These are phyloP conservation scores for Globisporangium echinulatum DNA, from an alignment of 352 stramenopile species.

Conservation along the genomic window DNA sequence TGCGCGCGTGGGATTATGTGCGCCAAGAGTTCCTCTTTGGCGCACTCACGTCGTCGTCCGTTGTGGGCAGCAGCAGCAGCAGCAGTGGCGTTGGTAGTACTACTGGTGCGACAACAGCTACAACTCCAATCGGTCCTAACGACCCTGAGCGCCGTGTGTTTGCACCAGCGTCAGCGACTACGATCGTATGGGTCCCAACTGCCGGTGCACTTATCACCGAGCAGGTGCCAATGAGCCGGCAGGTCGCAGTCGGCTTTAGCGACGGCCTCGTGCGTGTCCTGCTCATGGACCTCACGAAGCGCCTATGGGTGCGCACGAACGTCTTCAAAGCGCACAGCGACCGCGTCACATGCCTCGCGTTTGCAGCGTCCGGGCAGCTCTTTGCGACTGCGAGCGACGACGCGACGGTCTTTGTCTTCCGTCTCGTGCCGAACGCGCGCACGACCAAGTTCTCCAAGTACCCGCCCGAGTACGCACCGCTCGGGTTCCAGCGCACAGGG, in stretches of 20 bases:
- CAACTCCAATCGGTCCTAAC: background rate
- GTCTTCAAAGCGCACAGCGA: slow-evolving; percentile 88
- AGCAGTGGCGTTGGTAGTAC: no score
- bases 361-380: slow-evolving; percentile 56
- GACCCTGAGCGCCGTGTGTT: slow-evolving; percentile 15
- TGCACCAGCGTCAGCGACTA: slow-evolving; percentile 34
- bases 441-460: slow-evolving; percentile 49
- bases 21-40: slow-evolving; percentile 11
- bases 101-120: no score
- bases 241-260: slow-evolving; percentile 85
- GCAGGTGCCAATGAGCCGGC: slow-evolving; percentile 46
- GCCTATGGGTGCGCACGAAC: slow-evolving; percentile 54
- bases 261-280: slow-evolving; percentile 83
- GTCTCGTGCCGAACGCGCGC: slow-evolving; percentile 37
- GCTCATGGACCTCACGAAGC: slow-evolving; percentile 42
- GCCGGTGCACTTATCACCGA: slow-evolving; percentile 29
- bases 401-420: slow-evolving; percentile 85
- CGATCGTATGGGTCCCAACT: slow-evolving; percentile 71
- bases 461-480: slow-evolving; percentile 53
- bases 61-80: slow-evolving; percentile 3
- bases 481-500: slow-evolving; percentile 63
- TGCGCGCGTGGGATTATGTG: slow-evolving; percentile 87
- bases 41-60: slow-evolving; percentile 7
- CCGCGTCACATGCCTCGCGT: slow-evolving; percentile 59
- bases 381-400: slow-evolving; percentile 80